phyloP scores from a whole-genome alignment of 1,139 yeast genomes.

The Blastobotrys arbuscula region DNA sequence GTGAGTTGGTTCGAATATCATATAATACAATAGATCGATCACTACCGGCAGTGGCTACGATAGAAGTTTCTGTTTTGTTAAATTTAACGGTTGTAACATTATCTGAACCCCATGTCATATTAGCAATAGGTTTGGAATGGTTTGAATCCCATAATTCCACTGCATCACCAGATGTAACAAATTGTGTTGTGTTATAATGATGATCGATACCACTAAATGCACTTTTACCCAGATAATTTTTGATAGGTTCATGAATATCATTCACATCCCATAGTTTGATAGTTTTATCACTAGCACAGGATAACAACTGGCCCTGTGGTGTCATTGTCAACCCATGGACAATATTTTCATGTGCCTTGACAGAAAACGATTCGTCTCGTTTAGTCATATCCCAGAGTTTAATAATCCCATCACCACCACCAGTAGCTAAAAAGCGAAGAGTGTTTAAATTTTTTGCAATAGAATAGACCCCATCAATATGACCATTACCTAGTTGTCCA shows the following conservation, averaged over 20 bases:
- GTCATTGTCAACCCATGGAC: conserved; percentile 84
- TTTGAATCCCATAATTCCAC: conserved; percentile 87
- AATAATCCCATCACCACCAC: conserved; percentile 91
- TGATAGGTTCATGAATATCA: conserved; percentile 38
- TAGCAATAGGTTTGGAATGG: conserved; percentile 68
- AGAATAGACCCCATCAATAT: conserved; percentile 89
- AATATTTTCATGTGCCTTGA: conserved; percentile 87
- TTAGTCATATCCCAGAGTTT: conserved; percentile 87
- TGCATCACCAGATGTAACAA: conserved; percentile 89
- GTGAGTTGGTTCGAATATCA: conserved; percentile 88
- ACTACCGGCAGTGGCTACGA: conserved; percentile 86
- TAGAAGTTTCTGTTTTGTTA: conserved; percentile 84
- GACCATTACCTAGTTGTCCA: conserved; percentile 93
- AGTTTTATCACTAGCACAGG: conserved; percentile 90
- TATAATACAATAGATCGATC: conserved; percentile 88
- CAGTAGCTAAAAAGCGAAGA: conserved; percentile 76
- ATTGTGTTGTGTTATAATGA: conserved; percentile 64
- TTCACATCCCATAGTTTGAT: conserved; percentile 69
- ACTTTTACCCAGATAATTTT: conserved; percentile 78
- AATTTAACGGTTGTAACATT: conserved; percentile 76
- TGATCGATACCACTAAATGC: conserved; percentile 85
- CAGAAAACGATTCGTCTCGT: conserved; percentile 66
- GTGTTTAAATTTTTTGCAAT: conserved; percentile 73
- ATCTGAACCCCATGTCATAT: conserved; percentile 95
- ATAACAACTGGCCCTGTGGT: conserved; percentile 58